Percentiles rank a stretch among this genome's conserved stretches.
Conservation (phyloP, 2,329 filamentous ascomycete species). For the Zasmidium citrigriseum region DNA sequence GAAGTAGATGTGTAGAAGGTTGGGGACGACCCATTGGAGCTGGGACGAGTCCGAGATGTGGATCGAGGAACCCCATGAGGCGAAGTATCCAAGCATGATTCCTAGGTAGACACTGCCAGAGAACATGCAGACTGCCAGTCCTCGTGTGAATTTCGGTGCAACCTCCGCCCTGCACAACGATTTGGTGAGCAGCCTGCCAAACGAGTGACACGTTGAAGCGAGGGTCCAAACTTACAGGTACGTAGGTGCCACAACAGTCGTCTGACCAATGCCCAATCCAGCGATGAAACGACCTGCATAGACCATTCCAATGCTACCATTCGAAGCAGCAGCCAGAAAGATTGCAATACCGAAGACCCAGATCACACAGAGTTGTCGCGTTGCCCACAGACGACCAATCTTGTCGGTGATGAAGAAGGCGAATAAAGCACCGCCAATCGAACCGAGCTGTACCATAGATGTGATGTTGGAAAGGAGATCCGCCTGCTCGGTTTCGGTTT, state of each 20-base stretch:
- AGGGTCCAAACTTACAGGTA: constrained; percentile 47
- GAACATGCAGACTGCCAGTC: constrained; percentile 72
- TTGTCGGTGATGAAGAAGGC: constrained; percentile 39
- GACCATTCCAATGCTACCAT: constrained; percentile 37
- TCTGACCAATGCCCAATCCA: constrained; percentile 50
- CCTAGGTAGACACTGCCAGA: constrained; percentile 71
- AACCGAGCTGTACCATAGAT: constrained; percentile 79
- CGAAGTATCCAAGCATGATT: constrained; percentile 78
- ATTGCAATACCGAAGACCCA: constrained; percentile 33
- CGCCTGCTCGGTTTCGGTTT: constrained; percentile 39
- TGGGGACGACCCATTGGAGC: constrained; percentile 65
- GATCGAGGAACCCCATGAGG: constrained; percentile 57
- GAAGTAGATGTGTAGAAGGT: constrained; percentile 76
- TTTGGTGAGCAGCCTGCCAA: background rate
- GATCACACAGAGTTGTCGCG: constrained; percentile 28
- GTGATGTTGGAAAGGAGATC: constrained; percentile 65
- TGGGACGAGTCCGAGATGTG: constrained; percentile 47
- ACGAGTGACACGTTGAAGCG: background rate
- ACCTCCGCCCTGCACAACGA: constrained; percentile 44
- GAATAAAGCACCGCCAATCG: constrained; percentile 68
- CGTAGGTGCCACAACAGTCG: constrained; percentile 58
- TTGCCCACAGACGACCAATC: constrained; percentile 34
- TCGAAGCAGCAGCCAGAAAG: constrained; percentile 52
- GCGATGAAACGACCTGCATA: constrained; percentile 35
- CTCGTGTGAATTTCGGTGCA: constrained; percentile 37